Conservation (phyloP, 345 rosid genomes). For the Linum tenue region DNA sequence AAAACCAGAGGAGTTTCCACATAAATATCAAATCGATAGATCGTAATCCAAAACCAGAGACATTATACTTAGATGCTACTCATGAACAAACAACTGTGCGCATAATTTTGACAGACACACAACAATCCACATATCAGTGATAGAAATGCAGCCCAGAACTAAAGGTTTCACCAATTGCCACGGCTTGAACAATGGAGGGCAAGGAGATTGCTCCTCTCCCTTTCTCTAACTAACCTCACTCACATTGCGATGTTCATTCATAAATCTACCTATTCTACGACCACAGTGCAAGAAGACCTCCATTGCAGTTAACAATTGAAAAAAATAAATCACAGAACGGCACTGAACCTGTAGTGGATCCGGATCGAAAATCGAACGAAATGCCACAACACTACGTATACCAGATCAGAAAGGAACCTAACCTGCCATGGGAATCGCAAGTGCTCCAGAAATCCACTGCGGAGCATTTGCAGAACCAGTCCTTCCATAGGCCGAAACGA, state of each 20-base stretch:
- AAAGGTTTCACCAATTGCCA: slow-evolving; percentile 12
- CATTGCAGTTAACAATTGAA: no score
- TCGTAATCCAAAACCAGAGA: neutral
- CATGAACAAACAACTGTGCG: neutral
- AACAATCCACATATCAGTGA: neutral
- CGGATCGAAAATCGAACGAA: neutral
- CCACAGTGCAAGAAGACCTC: neutral
- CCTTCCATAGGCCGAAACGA: slow-evolving; percentile 41
- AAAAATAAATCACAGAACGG: neutral
- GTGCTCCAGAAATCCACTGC: slow-evolving; percentile 72
- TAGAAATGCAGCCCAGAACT: slow-evolving; percentile 4
- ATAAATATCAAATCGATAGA: neutral
- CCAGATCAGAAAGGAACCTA: neutral
- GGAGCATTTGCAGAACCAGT: slow-evolving; percentile 42
- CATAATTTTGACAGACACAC: neutral
- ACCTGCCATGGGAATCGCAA: slow-evolving; percentile 94
- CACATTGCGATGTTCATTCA: neutral
- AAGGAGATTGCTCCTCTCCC: slow-evolving; percentile 31
- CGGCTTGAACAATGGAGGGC: slow-evolving; percentile 10
- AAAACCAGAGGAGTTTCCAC: slow-evolving; percentile 10
- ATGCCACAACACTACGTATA: neutral
- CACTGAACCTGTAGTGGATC: neutral
- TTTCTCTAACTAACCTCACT: neutral
- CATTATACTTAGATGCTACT: neutral
- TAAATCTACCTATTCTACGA: neutral